Conservation (phyloP, 1,139 yeast genomes). For the Geotrichum histeridarum region DNA sequence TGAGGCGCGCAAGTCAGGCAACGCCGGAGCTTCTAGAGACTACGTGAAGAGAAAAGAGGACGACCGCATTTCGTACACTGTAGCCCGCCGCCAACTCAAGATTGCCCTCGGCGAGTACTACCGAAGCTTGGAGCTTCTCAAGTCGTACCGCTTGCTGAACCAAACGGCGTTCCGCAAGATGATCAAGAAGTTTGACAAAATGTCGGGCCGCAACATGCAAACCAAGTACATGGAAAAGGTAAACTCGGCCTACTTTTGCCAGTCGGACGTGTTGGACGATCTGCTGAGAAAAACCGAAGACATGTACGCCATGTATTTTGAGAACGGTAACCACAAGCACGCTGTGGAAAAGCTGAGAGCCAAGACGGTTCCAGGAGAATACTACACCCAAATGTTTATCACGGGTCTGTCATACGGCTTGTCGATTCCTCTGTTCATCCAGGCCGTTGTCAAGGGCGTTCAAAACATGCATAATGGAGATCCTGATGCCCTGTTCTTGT, state of each 20-base stretch:
- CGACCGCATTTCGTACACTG: conserved; percentile 45
- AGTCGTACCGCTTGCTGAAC: conserved; percentile 71
- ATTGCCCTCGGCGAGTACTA: conserved; percentile 76
- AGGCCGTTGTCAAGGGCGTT: conserved; percentile 51
- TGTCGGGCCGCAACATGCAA: conserved; percentile 49
- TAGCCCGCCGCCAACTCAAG: conserved; percentile 71
- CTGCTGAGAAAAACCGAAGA: conserved; percentile 61
- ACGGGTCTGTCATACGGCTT: conserved; percentile 65
- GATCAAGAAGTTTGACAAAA: conserved; percentile 83
- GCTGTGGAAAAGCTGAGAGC: conserved; percentile 69
- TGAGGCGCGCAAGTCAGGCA: neutral
- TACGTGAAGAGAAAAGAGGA: conserved; percentile 20
- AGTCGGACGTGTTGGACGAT: conserved; percentile 63
- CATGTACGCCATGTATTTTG: conserved; percentile 61
- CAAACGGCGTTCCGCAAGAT: conserved; percentile 86
- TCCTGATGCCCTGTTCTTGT: conserved; percentile 42
- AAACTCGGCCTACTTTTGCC: conserved; percentile 51
- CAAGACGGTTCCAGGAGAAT: conserved; percentile 39
- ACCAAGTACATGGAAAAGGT: conserved; percentile 57
- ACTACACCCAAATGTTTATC: conserved; percentile 33
- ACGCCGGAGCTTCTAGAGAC: conserved; percentile 6
- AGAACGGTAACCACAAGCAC: conserved; percentile 64
- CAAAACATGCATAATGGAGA: conserved; percentile 27
- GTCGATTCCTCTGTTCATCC: conserved; percentile 56
- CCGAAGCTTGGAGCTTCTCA: conserved; percentile 69